Percentiles rank a stretch among this genome's conserved stretches.
Evolutionary conservation across 2,329 filamentous ascomycete genomes (phyloP).

Genomic region (Saccharata proteae): DNA sequence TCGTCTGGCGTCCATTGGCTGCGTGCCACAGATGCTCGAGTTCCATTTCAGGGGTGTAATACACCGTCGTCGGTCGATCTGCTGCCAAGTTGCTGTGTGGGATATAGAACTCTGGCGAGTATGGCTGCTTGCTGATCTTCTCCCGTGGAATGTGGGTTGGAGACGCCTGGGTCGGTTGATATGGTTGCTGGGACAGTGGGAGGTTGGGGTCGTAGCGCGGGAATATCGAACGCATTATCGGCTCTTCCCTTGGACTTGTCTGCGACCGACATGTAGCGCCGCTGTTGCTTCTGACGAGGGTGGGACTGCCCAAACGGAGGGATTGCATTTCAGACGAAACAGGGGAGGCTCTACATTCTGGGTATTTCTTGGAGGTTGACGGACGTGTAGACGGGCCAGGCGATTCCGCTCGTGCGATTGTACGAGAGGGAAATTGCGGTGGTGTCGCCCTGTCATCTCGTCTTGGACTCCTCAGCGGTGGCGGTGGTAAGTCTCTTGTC

Average conservation of each 20-base stretch:
- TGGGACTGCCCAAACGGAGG: slow-evolving; percentile 15
- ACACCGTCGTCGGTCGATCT: slow-evolving; percentile 19
- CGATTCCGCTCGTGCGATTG: too few species aligned
- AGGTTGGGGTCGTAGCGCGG: slow-evolving; percentile 59
- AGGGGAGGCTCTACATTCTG: slow-evolving; percentile 20
- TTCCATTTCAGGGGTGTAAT: slow-evolving; percentile 43
- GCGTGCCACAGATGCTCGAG: slow-evolving; percentile 57
- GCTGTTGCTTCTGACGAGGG: slow-evolving; percentile 26
- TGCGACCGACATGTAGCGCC: slow-evolving; percentile 9
- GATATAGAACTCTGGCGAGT: slow-evolving; percentile 39
- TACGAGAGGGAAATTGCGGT: too few species aligned
- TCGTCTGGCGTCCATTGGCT: slow-evolving; percentile 51
- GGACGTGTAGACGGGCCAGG: too few species aligned
- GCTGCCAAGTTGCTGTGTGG: slow-evolving; percentile 22
- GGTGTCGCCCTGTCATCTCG: too few species aligned
- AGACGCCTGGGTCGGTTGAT: slow-evolving; percentile 55
- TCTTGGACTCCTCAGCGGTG: too few species aligned
- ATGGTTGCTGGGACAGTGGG: slow-evolving; percentile 54
- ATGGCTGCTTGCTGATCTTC: slow-evolving; percentile 54
- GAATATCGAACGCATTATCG: slow-evolving; percentile 57
- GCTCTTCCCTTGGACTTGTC: slow-evolving; percentile 4
- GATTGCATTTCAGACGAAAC: slow-evolving; percentile 17
- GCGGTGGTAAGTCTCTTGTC: slow-evolving; percentile 1
- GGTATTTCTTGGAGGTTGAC: slow-evolving; percentile 10
- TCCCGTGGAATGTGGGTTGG: slow-evolving; percentile 52